phyloP scores from a whole-genome alignment of 1,284 basidiomycete species.

The Heliocybe sulcata region DNA sequence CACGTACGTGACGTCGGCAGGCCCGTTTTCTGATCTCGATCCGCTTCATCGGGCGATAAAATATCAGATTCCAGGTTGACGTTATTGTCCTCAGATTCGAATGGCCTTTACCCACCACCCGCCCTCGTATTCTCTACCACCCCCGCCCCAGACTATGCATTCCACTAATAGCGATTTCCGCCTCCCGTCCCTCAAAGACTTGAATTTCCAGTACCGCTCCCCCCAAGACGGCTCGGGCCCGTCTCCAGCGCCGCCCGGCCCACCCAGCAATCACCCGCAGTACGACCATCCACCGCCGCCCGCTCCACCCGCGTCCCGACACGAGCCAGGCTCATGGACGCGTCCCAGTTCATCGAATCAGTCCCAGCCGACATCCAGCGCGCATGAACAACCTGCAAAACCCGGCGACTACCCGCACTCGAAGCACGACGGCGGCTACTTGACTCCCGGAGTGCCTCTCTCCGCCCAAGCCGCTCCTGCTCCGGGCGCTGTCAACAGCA shows the following conservation, averaged over 20 bases:
- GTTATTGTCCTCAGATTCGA: background rate
- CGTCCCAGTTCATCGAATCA: slow-evolving; percentile 11
- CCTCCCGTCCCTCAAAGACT: slow-evolving; percentile 59
- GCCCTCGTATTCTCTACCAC: slow-evolving; percentile 20
- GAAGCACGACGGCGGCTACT: background rate
- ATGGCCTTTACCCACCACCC: slow-evolving; percentile 23
- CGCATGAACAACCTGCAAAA: slow-evolving; percentile 15
- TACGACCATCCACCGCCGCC: background rate
- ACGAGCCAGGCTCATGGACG: slow-evolving; percentile 17
- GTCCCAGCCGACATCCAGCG: slow-evolving; percentile 7
- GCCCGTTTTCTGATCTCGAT: background rate
- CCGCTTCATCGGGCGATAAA: background rate
- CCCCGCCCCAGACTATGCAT: slow-evolving; percentile 17
- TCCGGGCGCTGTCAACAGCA: background rate
- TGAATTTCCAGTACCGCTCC: slow-evolving; percentile 44
- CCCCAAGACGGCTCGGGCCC: slow-evolving; percentile 20
- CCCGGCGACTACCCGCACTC: slow-evolving; percentile 10
- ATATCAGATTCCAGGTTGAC: background rate
- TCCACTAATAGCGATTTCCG: slow-evolving; percentile 34
- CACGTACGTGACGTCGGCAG: background rate
- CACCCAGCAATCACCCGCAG: slow-evolving; percentile 6
- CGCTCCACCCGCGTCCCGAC: slow-evolving; percentile 11
- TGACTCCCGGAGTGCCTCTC: slow-evolving; percentile 5
- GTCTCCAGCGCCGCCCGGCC: slow-evolving; percentile 5
- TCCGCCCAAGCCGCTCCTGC: slow-evolving; percentile 8